Evolutionary conservation across 805 yeast species (phyloP).

Genomic region (Metschnikowia gruessii): DNA sequence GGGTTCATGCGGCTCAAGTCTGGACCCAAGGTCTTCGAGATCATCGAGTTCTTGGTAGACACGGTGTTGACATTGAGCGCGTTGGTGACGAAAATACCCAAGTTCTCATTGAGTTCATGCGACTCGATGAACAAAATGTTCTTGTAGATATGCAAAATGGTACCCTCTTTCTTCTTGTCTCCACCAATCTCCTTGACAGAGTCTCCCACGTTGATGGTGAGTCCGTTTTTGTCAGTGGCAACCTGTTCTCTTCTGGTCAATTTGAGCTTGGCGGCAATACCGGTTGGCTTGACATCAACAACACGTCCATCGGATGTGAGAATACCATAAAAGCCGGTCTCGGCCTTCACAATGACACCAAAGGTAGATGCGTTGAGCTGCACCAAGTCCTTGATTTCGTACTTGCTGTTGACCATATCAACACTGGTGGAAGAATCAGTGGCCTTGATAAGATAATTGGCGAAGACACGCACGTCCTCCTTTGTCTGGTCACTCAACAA

Average conservation of each 20-base stretch:
- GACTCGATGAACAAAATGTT: slow-evolving; percentile 76
- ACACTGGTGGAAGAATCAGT: slow-evolving; percentile 66
- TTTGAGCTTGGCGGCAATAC: slow-evolving; percentile 78
- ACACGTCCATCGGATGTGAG: slow-evolving; percentile 80
- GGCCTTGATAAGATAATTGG: slow-evolving; percentile 86
- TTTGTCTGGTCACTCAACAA: slow-evolving; percentile 85
- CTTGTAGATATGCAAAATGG: slow-evolving; percentile 80
- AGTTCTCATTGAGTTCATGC: slow-evolving; percentile 74
- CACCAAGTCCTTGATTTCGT: slow-evolving; percentile 85
- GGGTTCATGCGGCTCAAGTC: slow-evolving; percentile 91
- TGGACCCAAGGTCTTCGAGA: slow-evolving; percentile 51
- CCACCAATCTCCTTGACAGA: slow-evolving; percentile 81
- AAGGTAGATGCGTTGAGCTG: slow-evolving; percentile 81
- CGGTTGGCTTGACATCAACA: slow-evolving; percentile 66
- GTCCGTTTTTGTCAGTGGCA: slow-evolving; percentile 83
- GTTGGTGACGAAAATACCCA: slow-evolving; percentile 85
- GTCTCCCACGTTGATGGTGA: slow-evolving; percentile 85
- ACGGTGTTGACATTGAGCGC: slow-evolving; percentile 76
- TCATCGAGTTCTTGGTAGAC: slow-evolving; percentile 75
- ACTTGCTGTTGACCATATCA: slow-evolving; percentile 70
- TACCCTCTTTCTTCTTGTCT: slow-evolving; percentile 81
- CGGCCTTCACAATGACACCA: slow-evolving; percentile 88
- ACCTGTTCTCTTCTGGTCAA: slow-evolving; percentile 64
- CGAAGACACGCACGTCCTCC: slow-evolving; percentile 87
- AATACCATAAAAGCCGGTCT: slow-evolving; percentile 79